phyloP scores from a whole-genome alignment of 2,329 filamentous ascomycete genomes.

The Sclerotinia spermophila region DNA sequence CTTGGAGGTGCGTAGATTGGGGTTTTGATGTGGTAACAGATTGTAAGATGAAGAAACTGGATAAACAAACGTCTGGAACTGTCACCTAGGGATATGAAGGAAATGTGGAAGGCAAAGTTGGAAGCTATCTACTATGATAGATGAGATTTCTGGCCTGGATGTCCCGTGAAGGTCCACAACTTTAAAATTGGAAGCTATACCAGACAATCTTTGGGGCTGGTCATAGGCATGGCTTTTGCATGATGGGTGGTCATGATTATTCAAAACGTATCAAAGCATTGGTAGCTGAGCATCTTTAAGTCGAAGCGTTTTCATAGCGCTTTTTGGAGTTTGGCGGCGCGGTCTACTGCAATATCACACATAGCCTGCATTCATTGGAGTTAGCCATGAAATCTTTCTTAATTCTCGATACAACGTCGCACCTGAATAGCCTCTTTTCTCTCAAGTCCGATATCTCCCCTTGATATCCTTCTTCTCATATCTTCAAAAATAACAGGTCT shows the following conservation, averaged over 20 bases:
- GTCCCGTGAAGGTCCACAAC: background rate
- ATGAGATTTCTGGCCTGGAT: background rate
- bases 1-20: conserved; percentile 33
- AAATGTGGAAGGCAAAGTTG: conserved; percentile 12
- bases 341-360: conserved; percentile 83
- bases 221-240: background rate
- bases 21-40: background rate
- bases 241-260: conserved; percentile 11
- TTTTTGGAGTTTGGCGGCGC: conserved; percentile 56
- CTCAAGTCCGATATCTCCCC: conserved; percentile 64
- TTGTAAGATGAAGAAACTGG: background rate
- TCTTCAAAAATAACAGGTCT: conserved; percentile 74
- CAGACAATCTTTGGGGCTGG: conserved; percentile 9
- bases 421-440: conserved; percentile 72
- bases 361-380: conserved; percentile 55
- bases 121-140: background rate
- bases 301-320: background rate
- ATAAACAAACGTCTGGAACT: background rate
- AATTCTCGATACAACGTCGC: conserved; percentile 22
- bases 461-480: conserved; percentile 70
- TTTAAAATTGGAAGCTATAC: conserved; percentile 25
- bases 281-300: background rate
- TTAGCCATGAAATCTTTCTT: conserved; percentile 20
- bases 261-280: conserved; percentile 2
- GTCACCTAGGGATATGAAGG: too few species aligned